Conservation (phyloP, 305 asterid species). For the Solanum hybrid region DNA sequence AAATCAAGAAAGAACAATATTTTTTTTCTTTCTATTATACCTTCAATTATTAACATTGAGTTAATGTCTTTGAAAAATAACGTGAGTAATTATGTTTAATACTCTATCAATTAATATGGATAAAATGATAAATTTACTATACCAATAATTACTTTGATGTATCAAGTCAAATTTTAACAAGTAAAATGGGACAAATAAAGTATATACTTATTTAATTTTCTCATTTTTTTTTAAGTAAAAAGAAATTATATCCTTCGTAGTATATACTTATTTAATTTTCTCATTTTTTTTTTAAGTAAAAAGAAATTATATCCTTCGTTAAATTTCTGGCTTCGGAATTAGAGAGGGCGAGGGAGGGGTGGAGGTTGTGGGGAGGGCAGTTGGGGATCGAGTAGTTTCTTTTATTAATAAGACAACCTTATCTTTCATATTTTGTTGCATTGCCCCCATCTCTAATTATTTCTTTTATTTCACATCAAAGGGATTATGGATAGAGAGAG, state of each 20-base stretch:
- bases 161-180: background rate
- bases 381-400: background rate
- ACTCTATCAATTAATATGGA: background rate
- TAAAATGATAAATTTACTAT: too few relatives aligned
- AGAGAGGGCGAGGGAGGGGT: background rate
- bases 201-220: too few relatives aligned
- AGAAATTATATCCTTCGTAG: too few relatives aligned
- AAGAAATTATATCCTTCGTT: too few relatives aligned
- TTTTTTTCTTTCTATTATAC: background rate
- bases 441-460: background rate
- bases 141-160: too few relatives aligned
- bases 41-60: background rate
- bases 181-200: background rate
- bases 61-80: too few relatives aligned
- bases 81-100: too few relatives aligned
- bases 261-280: too few relatives aligned
- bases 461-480: background rate
- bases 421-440: background rate
- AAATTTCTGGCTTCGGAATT: background rate
- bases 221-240: background rate
- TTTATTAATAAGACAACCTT: background rate
- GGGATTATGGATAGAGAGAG: slow-evolving; percentile 15
- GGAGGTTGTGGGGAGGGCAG: background rate
- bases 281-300: background rate
- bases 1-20: too few relatives aligned